Evolutionary conservation across 2,329 filamentous ascomycete species (phyloP), one percentile per base, ranked within the genome.

Genomic region (Aspergillus persii): DNA sequence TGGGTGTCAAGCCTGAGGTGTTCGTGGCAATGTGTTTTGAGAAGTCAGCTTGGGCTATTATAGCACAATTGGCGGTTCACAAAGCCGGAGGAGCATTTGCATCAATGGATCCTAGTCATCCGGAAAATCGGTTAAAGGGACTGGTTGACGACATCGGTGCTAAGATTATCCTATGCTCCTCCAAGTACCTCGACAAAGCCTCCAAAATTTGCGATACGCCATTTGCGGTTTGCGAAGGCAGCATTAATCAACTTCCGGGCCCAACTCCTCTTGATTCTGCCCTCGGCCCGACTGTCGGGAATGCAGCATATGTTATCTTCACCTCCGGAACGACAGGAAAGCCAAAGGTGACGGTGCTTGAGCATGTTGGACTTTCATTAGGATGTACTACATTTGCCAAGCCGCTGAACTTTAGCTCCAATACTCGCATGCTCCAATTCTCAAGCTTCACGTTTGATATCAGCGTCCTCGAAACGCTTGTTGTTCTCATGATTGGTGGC

Each of bases 301-400:
- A 73, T 54, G 69, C 72, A 23, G 86, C 86, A 0, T 89, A 87
- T 66, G 79, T 86, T 3, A 81, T 90, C 4, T 86, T 89, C 61
- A 84, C 82, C 0, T 83, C 83, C 2, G 83, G 84, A 0, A 84
- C 83, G 0, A 83, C 84, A 1, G 81, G 81, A 52, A 81, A 79
- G 53, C 83, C 84, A 0, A 85, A 86, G 58, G 86, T 85, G 1
- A 83, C 87, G 11, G 83, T 87, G 18, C 84, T 89, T 60, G 84
- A 83, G 7, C 88, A 90, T 65, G 76, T 76, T 0, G 81, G 84
- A 0, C 77, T 89, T 1, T 83, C 83, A 1, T 84, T 85, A 0
- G 78, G 80, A 0, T 81, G 85, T 50, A 66, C 80, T 3, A 79
- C 80, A 0, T 83, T 87, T 65, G 82, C 79, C 0, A 73, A 78